phyloP scores from a whole-genome alignment of 225 moss, liverwort and hornwort species.

The Anthoceros angustus region DNA sequence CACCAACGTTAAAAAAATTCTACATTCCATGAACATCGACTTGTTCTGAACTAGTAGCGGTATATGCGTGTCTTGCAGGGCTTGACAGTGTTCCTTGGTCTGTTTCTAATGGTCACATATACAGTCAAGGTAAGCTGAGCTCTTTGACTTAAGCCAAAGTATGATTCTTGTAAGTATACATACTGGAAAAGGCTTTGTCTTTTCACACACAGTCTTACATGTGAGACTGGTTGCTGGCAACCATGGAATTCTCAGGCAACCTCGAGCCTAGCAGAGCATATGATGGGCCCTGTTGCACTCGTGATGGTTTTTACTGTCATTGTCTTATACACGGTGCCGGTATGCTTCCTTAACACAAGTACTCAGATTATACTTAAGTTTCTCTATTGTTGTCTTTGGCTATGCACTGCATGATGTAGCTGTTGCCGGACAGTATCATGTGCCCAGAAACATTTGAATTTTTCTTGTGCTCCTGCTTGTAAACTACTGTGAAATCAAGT shows the following conservation, averaged over 20 bases:
- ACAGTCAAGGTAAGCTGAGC: slow-evolving; percentile 21
- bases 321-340: slow-evolving; percentile 30
- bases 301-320: slow-evolving; percentile 26
- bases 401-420: too few species aligned
- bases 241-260: slow-evolving; percentile 14
- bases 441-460: too few species aligned
- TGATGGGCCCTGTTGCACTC: slow-evolving; percentile 18
- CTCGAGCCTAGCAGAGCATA: slow-evolving; percentile 12
- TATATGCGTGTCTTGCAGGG: slow-evolving; percentile 21
- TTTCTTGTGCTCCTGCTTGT: too few species aligned
- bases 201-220: background rate
- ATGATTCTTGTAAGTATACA: background rate
- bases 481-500: too few species aligned
- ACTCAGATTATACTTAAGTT: background rate
- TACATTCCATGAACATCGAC: background rate
- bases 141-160: background rate
- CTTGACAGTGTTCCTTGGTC: slow-evolving; percentile 30
- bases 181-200: background rate
- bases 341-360: slow-evolving; percentile 5
- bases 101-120: slow-evolving; percentile 37
- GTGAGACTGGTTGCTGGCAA: background rate
- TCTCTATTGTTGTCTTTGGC: too few species aligned
- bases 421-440: too few species aligned
- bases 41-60: too few species aligned
- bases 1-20: background rate